These are phyloP conservation scores for Spathaspora sp. DNA, from an alignment of 1,139 yeast species.

Conservation along the genomic window DNA sequence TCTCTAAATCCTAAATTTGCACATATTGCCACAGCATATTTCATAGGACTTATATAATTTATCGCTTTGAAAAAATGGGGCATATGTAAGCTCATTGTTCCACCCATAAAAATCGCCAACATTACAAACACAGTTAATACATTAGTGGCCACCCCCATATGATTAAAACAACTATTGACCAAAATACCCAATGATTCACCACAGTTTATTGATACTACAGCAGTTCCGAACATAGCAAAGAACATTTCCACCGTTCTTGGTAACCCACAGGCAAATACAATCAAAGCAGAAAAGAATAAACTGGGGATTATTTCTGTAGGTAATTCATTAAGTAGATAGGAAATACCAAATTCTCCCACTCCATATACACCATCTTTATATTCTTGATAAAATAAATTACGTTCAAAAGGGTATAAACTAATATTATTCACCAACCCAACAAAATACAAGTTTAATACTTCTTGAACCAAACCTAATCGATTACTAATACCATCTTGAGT, in stretches of 20 bases:
- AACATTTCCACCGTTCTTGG: constrained; percentile 70
- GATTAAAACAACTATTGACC: constrained; percentile 70
- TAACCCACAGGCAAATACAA: constrained; percentile 70
- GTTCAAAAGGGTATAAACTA: constrained; percentile 71
- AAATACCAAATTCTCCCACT: constrained; percentile 59
- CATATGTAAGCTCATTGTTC: constrained; percentile 78
- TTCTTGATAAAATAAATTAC: constrained; percentile 77
- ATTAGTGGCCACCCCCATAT: constrained; percentile 79
- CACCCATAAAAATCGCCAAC: constrained; percentile 80
- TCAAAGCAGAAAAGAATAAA: constrained; percentile 56
- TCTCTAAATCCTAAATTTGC: constrained; percentile 37
- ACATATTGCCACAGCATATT: constrained; percentile 61
- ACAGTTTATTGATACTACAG: constrained; percentile 59
- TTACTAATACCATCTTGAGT: constrained; percentile 55
- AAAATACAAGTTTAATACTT: constrained; percentile 68
- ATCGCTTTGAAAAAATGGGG: constrained; percentile 65
- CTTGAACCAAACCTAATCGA: constrained; percentile 75
- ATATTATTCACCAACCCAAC: constrained; percentile 79
- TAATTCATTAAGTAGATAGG: constrained; percentile 68
- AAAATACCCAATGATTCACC: constrained; percentile 85
- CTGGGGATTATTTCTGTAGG: constrained; percentile 70
- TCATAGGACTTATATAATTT: constrained; percentile 73
- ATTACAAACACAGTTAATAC: constrained; percentile 62
- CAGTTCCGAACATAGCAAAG: constrained; percentile 60
- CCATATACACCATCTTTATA: constrained; percentile 74